A percentile compares a stretch with the other conserved stretches of the same genome.
These are phyloP conservation scores for Pistacia atlantica DNA, from an alignment of 345 rosid genomes.

Conservation along the genomic window DNA sequence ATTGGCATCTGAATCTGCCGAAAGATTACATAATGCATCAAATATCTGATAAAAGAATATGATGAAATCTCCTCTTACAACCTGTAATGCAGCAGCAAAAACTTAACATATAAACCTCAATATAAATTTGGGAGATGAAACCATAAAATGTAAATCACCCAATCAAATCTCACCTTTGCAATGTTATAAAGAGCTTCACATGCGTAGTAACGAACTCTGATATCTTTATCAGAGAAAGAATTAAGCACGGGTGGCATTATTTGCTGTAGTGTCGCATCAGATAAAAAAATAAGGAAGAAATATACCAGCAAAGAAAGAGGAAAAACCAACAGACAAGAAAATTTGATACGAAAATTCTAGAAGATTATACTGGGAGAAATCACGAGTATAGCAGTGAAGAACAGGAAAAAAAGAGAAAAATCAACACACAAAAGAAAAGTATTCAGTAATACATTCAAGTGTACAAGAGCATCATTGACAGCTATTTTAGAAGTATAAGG, in stretches of 20 bases:
- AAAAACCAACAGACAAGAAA: background rate
- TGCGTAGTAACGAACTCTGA: constrained; percentile 97
- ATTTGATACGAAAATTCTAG: background rate
- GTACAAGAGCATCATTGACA: background rate
- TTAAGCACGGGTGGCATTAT: constrained; percentile 92
- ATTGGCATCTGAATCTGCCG: constrained; percentile 94
- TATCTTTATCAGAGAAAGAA: constrained; percentile 92
- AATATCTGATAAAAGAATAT: constrained; percentile 91
- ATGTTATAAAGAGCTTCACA: constrained; percentile 99
- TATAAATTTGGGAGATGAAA: background rate
- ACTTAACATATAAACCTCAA: constrained; percentile 16
- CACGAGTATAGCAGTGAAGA: background rate
- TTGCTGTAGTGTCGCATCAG: constrained; percentile 58
- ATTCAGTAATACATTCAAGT: background rate
- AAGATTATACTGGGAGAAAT: background rate
- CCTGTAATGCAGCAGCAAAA: constrained; percentile 49
- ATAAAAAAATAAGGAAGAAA: constrained; percentile 14
- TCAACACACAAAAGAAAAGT: background rate
- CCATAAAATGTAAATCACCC: background rate
- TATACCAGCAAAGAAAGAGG: background rate
- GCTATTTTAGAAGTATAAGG: background rate
- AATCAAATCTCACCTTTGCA: constrained; percentile 67
- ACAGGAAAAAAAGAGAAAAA: background rate
- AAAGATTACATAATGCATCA: constrained; percentile 96
- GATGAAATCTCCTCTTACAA: constrained; percentile 97